Evolutionary conservation across 257 asterid genomes (phyloP).

Genomic region (Hygrophila difformis): DNA sequence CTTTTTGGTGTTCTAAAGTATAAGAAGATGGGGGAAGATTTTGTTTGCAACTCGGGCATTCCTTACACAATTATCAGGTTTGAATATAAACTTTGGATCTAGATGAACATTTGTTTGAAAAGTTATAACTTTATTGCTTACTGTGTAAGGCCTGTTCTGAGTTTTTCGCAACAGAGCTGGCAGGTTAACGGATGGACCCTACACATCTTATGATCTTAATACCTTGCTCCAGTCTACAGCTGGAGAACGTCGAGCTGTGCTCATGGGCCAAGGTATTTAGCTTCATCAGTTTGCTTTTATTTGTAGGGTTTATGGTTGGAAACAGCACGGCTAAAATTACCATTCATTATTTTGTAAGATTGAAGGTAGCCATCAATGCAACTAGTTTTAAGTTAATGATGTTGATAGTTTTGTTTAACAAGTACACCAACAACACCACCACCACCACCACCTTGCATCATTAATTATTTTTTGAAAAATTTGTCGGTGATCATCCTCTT

Average conservation of each 20-base stretch:
- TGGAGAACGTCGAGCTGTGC: slow-evolving; percentile 95
- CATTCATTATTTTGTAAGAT: no score
- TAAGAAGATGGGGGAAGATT: slow-evolving; percentile 98
- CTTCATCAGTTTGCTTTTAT: neutral
- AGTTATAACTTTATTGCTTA: neutral
- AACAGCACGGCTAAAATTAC: no score
- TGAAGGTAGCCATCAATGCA: no score
- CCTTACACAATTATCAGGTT: slow-evolving; percentile 90
- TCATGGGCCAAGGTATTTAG: slow-evolving; percentile 71
- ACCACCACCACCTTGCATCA: no score
- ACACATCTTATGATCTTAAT: slow-evolving; percentile 90
- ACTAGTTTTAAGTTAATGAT: no score
- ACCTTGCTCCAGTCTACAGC: slow-evolving; percentile 91
- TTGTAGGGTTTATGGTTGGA: no score
- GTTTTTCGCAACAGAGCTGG: slow-evolving; percentile 47
- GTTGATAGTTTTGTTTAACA: no score
- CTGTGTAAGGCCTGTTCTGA: neutral
- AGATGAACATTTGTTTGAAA: neutral
- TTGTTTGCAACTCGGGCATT: slow-evolving; percentile 73
- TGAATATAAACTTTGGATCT: slow-evolving; percentile 1
- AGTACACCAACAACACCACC: no score
- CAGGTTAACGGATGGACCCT: slow-evolving; percentile 92
- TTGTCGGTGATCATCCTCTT: no score
- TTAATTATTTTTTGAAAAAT: no score
- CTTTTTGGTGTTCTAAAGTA: slow-evolving; percentile 91